Evolutionary conservation across 306 rosid genomes (phyloP), one percentile per base, ranked within the genome.

Genomic region (Acmispon strigosus): DNA sequence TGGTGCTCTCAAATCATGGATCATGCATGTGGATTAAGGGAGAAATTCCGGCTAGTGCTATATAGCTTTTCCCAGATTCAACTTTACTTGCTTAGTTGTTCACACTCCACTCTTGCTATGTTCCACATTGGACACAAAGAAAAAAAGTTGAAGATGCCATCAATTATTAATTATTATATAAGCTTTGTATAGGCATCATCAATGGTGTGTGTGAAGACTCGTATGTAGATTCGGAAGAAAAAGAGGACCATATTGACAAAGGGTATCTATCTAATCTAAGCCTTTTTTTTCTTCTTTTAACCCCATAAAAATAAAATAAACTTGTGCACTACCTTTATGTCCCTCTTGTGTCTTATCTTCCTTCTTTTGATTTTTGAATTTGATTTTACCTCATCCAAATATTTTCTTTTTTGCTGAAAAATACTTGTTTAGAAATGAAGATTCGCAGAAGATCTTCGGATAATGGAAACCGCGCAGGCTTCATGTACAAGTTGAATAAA

Each of bases 271-370:
- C n/a, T n/a, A n/a, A n/a, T n/a, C 77, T 78, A 59, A 8, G 22
- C 5, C 47, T 68, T 74, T 78, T 41, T 39, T 55, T 32, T n/a
- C n/a, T 53, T 39, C 2, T 70, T 77, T 72, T 66, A 37, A 63
- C 54, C 61, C 56, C 56, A 41, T 58, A 37, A 27, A 22, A 22
- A 22, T 22, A 1, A 54, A 50, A 45, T 2, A 34, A 50, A 48
- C 51, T 48, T 41, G 27, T 70, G 74, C 67, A 53, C 66, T 1
- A 57, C 61, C 81, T 71, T 76, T 76, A 76, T 66, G 74, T 71
- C 72, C 56, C 52, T 69, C 71, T 70, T 76, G 66, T 81, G 78
- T 76, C 85, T 66, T 66, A 27, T 66, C 85, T 59, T 8, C 6
- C 32, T 74, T 66, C 70, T 69, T 68, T n/a, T n/a, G n/a, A 54